phyloP scores from a whole-genome alignment of 176 grass and related monocot species.

The Ampelocalamus luodianensis region DNA sequence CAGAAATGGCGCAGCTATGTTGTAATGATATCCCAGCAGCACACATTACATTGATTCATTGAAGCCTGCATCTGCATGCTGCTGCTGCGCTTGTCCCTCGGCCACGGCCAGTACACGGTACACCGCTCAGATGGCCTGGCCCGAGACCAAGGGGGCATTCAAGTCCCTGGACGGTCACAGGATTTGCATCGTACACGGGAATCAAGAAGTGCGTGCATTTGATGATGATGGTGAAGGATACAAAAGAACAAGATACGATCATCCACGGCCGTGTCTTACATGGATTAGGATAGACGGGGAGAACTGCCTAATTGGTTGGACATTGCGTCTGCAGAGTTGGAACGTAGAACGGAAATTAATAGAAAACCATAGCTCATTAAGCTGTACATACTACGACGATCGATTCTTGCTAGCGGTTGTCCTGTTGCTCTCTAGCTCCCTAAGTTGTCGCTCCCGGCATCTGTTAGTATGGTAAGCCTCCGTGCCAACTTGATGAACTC shows the following conservation, averaged over 20 bases:
- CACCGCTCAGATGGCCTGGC: conserved; percentile 15
- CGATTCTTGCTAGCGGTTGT: background rate
- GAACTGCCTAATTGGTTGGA: conserved; percentile 5
- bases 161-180: conserved; percentile 28
- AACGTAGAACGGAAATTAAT: conserved; percentile 20
- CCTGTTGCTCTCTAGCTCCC: conserved; percentile 41
- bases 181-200: conserved; percentile 1
- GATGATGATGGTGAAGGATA: background rate
- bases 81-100: background rate
- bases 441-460: conserved; percentile 63
- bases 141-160: conserved; percentile 16
- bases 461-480: conserved; percentile 74
- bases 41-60: conserved; percentile 24
- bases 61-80: conserved; percentile 16
- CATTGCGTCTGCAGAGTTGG: background rate
- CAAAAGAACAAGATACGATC: background rate
- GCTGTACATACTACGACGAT: conserved; percentile 37
- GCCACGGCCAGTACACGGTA: background rate
- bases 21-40: conserved; percentile 24
- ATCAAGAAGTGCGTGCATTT: conserved; percentile 8
- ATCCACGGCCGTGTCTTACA: conserved; percentile 27
- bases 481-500: conserved; percentile 76
- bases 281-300: background rate
- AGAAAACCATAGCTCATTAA: conserved; percentile 25
- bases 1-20: conserved; percentile 7